Evolutionary conservation across 108 stramenopile genomes (phyloP).

Genomic region (Nitzschia sp.): DNA sequence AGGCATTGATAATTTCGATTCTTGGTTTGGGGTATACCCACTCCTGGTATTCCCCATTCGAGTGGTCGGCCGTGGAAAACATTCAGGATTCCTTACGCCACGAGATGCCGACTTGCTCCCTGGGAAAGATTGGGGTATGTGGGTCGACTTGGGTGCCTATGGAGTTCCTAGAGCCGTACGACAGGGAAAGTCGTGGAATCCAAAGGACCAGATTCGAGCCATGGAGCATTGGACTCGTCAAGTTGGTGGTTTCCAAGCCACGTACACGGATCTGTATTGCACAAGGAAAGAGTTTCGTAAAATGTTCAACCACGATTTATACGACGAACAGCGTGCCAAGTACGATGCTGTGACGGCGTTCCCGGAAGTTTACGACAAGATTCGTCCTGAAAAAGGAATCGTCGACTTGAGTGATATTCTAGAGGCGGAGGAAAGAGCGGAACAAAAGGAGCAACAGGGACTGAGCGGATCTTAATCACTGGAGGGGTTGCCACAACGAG

Average conservation of each 20-base stretch:
- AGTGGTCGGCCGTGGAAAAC: slow-evolving; percentile 35
- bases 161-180: slow-evolving; percentile 44
- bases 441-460: too few species aligned
- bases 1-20: slow-evolving; percentile 47
- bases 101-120: slow-evolving; percentile 12
- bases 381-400: slow-evolving; percentile 17
- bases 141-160: slow-evolving; percentile 62
- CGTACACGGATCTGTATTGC: slow-evolving; percentile 56
- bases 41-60: neutral
- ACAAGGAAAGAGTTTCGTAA: slow-evolving; percentile 49
- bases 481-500: too few species aligned
- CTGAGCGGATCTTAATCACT: too few species aligned
- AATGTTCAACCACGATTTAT: slow-evolving; percentile 61
- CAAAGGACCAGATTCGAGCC: slow-evolving; percentile 26
- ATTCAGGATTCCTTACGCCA: slow-evolving; percentile 34
- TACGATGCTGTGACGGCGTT: slow-evolving; percentile 52
- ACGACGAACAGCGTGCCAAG: slow-evolving; percentile 42
- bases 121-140: slow-evolving; percentile 37
- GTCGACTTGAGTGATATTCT: slow-evolving; percentile 3
- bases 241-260: slow-evolving; percentile 44
- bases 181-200: slow-evolving; percentile 2
- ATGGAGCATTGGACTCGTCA: slow-evolving; percentile 14
- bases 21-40: slow-evolving; percentile 5
- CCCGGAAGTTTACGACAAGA: slow-evolving; percentile 65
- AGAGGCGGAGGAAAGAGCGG: neutral